phyloP scores from a whole-genome alignment of 345 rosid genomes.

The Trapa incisa region DNA sequence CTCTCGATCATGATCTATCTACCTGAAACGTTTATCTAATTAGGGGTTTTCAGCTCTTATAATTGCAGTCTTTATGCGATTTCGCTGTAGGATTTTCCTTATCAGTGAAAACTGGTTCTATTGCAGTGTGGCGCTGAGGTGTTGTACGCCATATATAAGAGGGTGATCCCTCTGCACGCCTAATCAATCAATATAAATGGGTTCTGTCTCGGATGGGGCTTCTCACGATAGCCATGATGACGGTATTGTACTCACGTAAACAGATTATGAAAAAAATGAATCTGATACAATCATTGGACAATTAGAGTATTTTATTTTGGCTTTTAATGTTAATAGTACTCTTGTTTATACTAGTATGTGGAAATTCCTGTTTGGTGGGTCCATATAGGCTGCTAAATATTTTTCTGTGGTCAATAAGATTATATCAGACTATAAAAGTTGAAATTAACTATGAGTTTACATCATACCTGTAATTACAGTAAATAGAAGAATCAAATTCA shows the following conservation, averaged over 20 bases:
- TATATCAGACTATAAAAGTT: too few relatives aligned
- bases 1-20: not conserved
- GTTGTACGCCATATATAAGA: not conserved
- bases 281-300: not conserved
- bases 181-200: constrained; percentile 13
- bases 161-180: not conserved
- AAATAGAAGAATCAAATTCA: too few relatives aligned
- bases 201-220: constrained; percentile 21
- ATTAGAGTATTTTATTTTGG: not conserved
- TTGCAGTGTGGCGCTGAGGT: not conserved
- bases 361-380: too few relatives aligned
- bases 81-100: not conserved
- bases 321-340: not conserved
- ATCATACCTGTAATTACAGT: too few relatives aligned
- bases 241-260: constrained; percentile 12
- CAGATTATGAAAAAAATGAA: not conserved
- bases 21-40: not conserved
- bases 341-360: too few relatives aligned
- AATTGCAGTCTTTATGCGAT: not conserved
- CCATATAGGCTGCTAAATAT: too few relatives aligned
- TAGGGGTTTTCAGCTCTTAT: not conserved
- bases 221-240: constrained; percentile 33
- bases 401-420: too few relatives aligned
- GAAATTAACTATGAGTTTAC: too few relatives aligned
- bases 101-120: not conserved